Percentiles rank a stretch among this genome's conserved stretches.
phyloP scores from a whole-genome alignment of 805 yeast species.

The Saturnispora hagleri region DNA sequence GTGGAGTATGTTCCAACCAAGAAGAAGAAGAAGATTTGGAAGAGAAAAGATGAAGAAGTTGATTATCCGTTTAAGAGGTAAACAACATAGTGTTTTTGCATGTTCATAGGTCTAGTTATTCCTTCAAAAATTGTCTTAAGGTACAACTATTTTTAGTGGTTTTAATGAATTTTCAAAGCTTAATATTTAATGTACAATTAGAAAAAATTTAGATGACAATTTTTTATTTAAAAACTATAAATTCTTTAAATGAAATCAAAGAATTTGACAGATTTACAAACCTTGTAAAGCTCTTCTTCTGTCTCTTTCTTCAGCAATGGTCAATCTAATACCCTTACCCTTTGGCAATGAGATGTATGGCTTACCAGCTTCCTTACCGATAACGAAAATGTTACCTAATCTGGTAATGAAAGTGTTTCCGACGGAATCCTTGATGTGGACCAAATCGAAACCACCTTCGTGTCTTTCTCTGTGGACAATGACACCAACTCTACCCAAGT shows the following conservation, averaged over 20 bases:
- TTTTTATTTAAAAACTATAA: background rate
- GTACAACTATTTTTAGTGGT: background rate
- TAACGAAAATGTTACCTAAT: slow-evolving; percentile 84
- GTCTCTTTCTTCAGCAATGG: slow-evolving; percentile 97
- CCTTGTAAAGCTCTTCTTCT: slow-evolving; percentile 84
- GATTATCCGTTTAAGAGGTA: slow-evolving; percentile 73
- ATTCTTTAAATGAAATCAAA: background rate
- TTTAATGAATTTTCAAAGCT: background rate
- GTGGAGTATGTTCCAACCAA: slow-evolving; percentile 77
- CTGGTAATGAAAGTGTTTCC: slow-evolving; percentile 96
- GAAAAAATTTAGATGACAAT: slow-evolving; percentile 1
- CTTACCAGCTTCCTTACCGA: slow-evolving; percentile 86
- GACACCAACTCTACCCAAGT: slow-evolving; percentile 96
- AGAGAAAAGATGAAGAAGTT: slow-evolving; percentile 69
- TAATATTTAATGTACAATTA: slow-evolving; percentile 5
- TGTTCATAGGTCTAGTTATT: background rate
- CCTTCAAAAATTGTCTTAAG: background rate
- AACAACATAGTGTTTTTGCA: background rate
- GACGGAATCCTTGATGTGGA: slow-evolving; percentile 89
- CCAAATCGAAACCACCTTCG: slow-evolving; percentile 97
- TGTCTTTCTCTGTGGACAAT: slow-evolving; percentile 94
- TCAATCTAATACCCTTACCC: slow-evolving; percentile 97
- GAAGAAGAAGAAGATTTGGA: slow-evolving; percentile 88
- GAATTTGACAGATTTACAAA: slow-evolving; percentile 29
- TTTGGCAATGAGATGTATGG: slow-evolving; percentile 93